Base-by-base conservation (phyloP, 139 green algal genomes). In the Micromonas pusilla region DNA sequence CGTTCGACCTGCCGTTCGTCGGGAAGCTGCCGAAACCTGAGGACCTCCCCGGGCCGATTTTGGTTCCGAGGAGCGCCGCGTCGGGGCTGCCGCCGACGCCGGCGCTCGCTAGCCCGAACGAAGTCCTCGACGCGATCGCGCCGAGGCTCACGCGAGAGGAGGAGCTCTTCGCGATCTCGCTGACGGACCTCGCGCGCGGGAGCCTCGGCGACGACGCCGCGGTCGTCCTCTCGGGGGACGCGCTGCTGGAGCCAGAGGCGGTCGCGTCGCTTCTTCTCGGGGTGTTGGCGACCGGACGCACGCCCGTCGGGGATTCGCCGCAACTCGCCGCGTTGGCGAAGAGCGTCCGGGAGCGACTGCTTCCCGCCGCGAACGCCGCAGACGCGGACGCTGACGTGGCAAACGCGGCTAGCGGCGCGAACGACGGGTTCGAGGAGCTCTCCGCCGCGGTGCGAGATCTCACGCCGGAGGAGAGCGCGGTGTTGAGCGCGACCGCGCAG, bases 111-210 rank as follows among this genome's bases (percentile, higher is more conserved):
- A 70, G 70, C 20, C 68, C 70, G 26, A 45, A 6, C 19, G 30
- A 72, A 31, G 31, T 77, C 45, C 39, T 77, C n/a, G 78, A 78
- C 25, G 3, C 52, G 3, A 20, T 52, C 23, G 78, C 78, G n/a
- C 78, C 78, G 33, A 66, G 66, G 34, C 60, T 82, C 13, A 79
- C 26, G 13, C 70, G 54, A 6, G 78, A 82, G 19, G 78, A 82
- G 39, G 78, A 82, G 53, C 5, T 82, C 1, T 82, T 77, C 39
- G 78, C 78, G 45, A 52, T 82, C 28, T 63, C 52, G 0, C 62
- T 82, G n/a, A 34, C 30, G 2, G 72, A 78, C 34, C 53, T 78
- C 20, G 72, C 53, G 2, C 30, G 32, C 6, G 72, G 57, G 28
- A 70, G 34, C 20, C 19, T 78, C 52, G 72, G 72, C 2, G 36